Base-by-base conservation (phyloP, 2,329 filamentous ascomycete genomes). In the Talaromyces sp. region DNA sequence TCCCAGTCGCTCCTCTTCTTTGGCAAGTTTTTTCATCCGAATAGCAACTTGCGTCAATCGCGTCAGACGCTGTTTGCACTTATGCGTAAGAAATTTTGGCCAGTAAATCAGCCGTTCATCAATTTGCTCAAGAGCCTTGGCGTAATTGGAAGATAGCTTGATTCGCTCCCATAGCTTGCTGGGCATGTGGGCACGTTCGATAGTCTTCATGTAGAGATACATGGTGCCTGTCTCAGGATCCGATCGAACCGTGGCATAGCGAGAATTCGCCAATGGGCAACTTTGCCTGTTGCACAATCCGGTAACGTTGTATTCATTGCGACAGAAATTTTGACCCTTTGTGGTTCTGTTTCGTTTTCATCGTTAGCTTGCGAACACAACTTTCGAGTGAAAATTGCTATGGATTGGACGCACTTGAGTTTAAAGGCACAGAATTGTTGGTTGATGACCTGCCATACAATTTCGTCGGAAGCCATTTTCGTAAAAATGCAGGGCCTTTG, bases 381-480 rank as follows among this genome's bases (percentile, higher is more conserved):
- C 24, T 41, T 61, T 53, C 58, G 56, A 64, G 56, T 21, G 61
- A 7, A 27, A 29, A 52, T 29, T 17, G 24, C 13, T 52, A 49
- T 62, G 58, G 55, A 27, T 57, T 35, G 38, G 13, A 75, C 85
- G 68, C 79, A 91, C 86, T 96, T 96, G 67, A 98, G 82, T 74
- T 97, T 97, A 82, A 93, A 98, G 56, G 89, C 88, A 81, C 95
- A 98, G 75, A 95, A 96, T 73, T 93, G 90, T 78, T 95, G 90
- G 78, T 96, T 96, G 68, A 97, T 96, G 61, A 97, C 90, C 75
- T 93, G 88, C 95, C 95, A 99, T 65, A 98, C 89, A 66, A 98
- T 96, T 78, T 98, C 93, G 82, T 98, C 93, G 64, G 91, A 96
- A 61, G 90, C 67, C 58, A 56, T 62, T 1, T 53, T 41, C 4